Percentiles rank a stretch among this genome's conserved stretches.
These are phyloP conservation scores for Castanea sativa DNA, from an alignment of 306 rosid species.

Conservation along the genomic window DNA sequence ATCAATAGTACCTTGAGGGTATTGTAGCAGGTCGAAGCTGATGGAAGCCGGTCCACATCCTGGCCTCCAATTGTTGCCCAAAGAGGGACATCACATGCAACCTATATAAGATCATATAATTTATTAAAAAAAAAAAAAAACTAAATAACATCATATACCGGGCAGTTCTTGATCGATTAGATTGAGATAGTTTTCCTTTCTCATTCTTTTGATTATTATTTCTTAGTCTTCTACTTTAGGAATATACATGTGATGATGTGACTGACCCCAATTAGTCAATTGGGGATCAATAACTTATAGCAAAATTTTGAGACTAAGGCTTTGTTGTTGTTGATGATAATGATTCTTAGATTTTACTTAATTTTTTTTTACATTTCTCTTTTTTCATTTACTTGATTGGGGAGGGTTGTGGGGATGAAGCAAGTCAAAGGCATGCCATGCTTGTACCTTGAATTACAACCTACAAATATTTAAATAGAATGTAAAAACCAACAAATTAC, in stretches of 20 bases:
- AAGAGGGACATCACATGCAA: conserved; percentile 79
- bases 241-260: no score
- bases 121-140: conserved; percentile 17
- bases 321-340: no score
- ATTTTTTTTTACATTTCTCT: neutral
- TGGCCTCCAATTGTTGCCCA: conserved; percentile 94
- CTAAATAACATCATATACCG: conserved; percentile 34
- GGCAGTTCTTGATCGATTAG: neutral
- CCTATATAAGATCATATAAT: conserved; percentile 40
- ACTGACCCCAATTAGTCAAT: no score
- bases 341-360: no score
- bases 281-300: no score
- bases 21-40: conserved; percentile 98
- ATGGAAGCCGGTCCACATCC: conserved; percentile 97
- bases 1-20: conserved; percentile 72
- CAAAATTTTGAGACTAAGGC: no score
- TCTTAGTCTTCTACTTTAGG: neutral
- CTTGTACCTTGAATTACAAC: neutral
- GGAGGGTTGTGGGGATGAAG: neutral
- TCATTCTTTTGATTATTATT: conserved; percentile 1
- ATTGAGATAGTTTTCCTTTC: conserved; percentile 11
- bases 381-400: neutral
- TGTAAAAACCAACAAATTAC: neutral
- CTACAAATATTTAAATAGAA: neutral
- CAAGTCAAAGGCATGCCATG: neutral